Evolutionary conservation across 768 basidiomycete species (phyloP), one percentile per base, ranked within the genome.

Genomic region (Mycena rebaudengoi): DNA sequence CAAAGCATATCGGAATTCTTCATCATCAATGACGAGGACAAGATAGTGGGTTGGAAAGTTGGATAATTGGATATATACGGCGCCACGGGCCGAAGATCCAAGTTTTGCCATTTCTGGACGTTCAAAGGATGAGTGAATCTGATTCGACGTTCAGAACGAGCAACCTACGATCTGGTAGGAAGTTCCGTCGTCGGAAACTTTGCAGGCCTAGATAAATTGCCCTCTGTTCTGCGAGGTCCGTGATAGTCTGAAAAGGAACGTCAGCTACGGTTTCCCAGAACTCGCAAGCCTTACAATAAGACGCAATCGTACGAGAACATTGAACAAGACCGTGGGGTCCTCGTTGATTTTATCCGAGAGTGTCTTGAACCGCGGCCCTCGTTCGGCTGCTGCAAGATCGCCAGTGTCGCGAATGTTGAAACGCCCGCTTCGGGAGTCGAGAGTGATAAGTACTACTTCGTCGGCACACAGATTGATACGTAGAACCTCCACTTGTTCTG

Each of bases 201-300:
- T 88, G 88, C 40, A 95, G 76, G n/a, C 95, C 95, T 11, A 96
- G 85, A 69, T 94, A 91, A 64, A 81, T 86, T n/a, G 91, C 92
- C 71, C 94, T 95, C 74, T 92, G 91, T 73, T 96, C 94, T 11
- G 90, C 86, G 16, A 91, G 83, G 57, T 95, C 92, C 41, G 86
- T 82, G 63, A 96, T 94, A 6, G 94, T 94, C 95, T 96, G n/a
- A 41, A 51, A 29, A 32, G 49, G 7, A 25, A 14, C 12, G 23
- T 5, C 25, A 39, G 23, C 28, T 6, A 29, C 23, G 53, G 33
- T 29, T 54, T 21, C 41, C 6, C 16, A n/a, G n/a, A n/a, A n/a
- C n/a, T n/a, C n/a, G n/a, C n/a, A 30, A 41, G 25, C 75, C 90
- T 67, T 66, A 96, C 94, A 32, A 81, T 78, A 26, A 89, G 79